Percentiles rank a stretch among this genome's conserved stretches.
Evolutionary conservation across 2,329 filamentous ascomycete species (phyloP).

Genomic region (Paramyrothecium roridum): DNA sequence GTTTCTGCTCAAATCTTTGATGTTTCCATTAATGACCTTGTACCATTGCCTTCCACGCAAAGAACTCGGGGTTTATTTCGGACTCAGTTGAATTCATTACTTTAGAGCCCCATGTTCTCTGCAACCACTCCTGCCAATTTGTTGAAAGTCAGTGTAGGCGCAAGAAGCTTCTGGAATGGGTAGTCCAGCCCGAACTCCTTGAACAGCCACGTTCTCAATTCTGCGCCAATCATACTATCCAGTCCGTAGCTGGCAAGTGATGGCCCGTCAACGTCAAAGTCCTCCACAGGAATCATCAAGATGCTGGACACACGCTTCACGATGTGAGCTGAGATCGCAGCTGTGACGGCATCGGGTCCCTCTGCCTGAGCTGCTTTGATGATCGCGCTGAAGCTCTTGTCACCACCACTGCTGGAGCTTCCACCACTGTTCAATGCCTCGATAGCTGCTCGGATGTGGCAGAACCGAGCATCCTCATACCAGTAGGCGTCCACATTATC

Average conservation of each 20-base stretch:
- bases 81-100: background rate
- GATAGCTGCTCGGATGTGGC: background rate
- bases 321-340: background rate
- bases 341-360: background rate
- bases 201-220: background rate
- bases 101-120: background rate
- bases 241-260: background rate
- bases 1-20: too few relatives aligned
- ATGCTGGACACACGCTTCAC: background rate
- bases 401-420: background rate
- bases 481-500: background rate
- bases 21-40: too few relatives aligned
- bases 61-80: too few relatives aligned
- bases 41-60: too few relatives aligned
- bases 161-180: background rate
- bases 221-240: slow-evolving; percentile 1
- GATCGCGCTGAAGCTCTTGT: background rate
- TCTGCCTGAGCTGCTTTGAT: background rate
- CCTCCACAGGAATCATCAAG: background rate
- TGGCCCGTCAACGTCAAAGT: background rate
- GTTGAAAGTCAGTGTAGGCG: background rate
- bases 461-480: background rate
- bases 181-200: background rate
- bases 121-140: background rate
- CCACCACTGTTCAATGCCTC: background rate